Percentiles rank a stretch among this genome's conserved stretches.
Conservation (phyloP, 371 early-diverging fungal genomes). For the Lichtheimia corymbifera region DNA sequence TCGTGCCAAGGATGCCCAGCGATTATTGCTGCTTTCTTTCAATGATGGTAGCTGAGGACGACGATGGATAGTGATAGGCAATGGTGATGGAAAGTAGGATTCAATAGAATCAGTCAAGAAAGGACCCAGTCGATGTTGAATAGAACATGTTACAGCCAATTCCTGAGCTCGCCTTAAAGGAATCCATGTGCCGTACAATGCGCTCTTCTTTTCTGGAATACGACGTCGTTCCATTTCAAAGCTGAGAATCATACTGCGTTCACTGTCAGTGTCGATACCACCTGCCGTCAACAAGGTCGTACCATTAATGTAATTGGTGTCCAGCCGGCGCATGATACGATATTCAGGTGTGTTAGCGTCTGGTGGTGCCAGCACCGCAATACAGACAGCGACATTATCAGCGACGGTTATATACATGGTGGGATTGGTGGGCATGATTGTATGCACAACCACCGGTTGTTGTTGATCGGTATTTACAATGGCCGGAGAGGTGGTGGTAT, state of each 20-base stretch:
- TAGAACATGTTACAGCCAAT: conserved; percentile 79
- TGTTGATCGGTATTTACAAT: conserved; percentile 13
- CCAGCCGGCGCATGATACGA: conserved; percentile 74
- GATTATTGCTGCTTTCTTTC: conserved; percentile 23
- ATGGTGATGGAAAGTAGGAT: conserved; percentile 70
- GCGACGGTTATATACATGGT: conserved; percentile 73
- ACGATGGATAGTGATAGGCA: conserved; percentile 51
- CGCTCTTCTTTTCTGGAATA: conserved; percentile 69
- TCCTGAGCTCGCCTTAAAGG: conserved; percentile 86
- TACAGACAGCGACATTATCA: conserved; percentile 74
- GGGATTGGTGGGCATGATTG: conserved; percentile 38
- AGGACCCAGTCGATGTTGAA: conserved; percentile 74
- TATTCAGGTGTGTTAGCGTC: conserved; percentile 44
- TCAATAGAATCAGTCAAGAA: conserved; percentile 79
- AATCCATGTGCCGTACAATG: conserved; percentile 89
- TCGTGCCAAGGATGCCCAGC: conserved; percentile 34
- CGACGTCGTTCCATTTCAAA: conserved; percentile 84
- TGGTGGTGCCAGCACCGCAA: conserved; percentile 62
- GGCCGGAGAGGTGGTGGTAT: background rate
- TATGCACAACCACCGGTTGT: conserved; percentile 16
- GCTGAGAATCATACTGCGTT: conserved; percentile 84
- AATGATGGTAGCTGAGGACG: conserved; percentile 6
- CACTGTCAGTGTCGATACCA: conserved; percentile 83
- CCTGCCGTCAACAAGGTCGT: conserved; percentile 83
- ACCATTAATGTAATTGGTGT: conserved; percentile 84